Conservation (phyloP, 495 filamentous ascomycete species). For the Beverwykella pulmonaria region DNA sequence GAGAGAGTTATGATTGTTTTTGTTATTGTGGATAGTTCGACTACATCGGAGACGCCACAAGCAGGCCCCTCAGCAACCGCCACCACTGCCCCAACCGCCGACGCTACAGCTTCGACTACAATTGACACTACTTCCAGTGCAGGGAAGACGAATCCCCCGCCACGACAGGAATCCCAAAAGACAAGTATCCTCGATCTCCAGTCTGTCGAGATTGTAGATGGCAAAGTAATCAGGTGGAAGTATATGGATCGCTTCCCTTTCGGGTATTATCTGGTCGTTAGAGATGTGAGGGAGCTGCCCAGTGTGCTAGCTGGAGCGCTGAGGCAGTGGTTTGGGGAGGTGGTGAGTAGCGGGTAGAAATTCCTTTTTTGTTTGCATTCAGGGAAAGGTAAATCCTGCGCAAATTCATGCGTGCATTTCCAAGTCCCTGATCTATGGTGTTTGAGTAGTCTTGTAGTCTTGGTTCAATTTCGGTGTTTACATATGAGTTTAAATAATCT, state of each 20-base stretch:
- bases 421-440: no score
- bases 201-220: constrained; percentile 74
- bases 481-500: no score
- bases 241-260: constrained; percentile 98
- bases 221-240: constrained; percentile 66
- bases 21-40: constrained; percentile 84
- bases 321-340: constrained; percentile 96
- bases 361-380: not conserved
- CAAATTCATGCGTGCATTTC: no score
- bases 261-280: constrained; percentile 90
- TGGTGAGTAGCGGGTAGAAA: constrained; percentile 53
- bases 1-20: constrained; percentile 98
- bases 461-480: no score
- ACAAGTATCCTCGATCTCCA: constrained; percentile 75
- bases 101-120: constrained; percentile 36
- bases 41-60: constrained; percentile 24
- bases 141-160: not conserved
- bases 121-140: not conserved
- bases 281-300: constrained; percentile 87
- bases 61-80: not conserved
- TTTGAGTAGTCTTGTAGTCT: no score
- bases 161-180: constrained; percentile 29
- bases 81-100: not conserved
- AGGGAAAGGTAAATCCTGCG: no score
- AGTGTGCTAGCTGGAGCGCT: constrained; percentile 82